These are phyloP conservation scores for Ramaria sp. DNA, from an alignment of 768 basidiomycete genomes.

Conservation along the genomic window DNA sequence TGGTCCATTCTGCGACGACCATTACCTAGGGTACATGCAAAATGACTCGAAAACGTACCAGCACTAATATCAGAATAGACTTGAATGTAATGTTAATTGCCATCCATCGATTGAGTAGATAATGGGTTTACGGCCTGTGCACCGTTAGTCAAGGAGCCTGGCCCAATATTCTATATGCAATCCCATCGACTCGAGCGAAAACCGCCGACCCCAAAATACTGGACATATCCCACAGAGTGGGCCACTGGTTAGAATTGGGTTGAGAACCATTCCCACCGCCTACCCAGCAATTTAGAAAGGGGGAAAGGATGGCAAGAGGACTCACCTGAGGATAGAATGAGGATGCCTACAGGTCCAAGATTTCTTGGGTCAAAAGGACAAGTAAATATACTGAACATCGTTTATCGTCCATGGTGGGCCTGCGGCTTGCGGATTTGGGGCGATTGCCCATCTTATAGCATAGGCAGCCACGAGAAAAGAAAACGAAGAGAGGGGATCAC, in stretches of 20 bases:
- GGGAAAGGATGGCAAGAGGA: conserved; percentile 19
- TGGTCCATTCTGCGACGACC: conserved; percentile 1
- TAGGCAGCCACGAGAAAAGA: too few relatives aligned
- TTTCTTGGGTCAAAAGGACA: too few relatives aligned
- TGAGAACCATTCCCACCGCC: background rate
- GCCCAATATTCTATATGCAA: conserved; percentile 14
- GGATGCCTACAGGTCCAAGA: too few relatives aligned
- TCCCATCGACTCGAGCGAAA: conserved; percentile 13
- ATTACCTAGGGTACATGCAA: too few relatives aligned
- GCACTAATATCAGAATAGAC: conserved; percentile 50
- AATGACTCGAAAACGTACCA: conserved; percentile 24
- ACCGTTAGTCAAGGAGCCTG: background rate
- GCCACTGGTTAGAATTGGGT: conserved; percentile 6
- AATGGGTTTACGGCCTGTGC: conserved; percentile 20
- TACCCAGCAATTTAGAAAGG: conserved; percentile 16
- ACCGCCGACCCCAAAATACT: conserved; percentile 14
- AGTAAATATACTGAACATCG: too few relatives aligned
- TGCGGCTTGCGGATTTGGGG: too few relatives aligned
- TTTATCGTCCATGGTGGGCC: too few relatives aligned
- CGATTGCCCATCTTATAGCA: too few relatives aligned
- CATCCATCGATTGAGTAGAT: conserved; percentile 37
- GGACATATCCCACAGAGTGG: conserved; percentile 13
- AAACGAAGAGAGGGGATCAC: too few relatives aligned
- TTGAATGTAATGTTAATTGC: conserved; percentile 35
- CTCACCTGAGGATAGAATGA: conserved; percentile 16